Base-by-base conservation (phyloP, 1,139 yeast species). In the Protomyces gravidus region DNA sequence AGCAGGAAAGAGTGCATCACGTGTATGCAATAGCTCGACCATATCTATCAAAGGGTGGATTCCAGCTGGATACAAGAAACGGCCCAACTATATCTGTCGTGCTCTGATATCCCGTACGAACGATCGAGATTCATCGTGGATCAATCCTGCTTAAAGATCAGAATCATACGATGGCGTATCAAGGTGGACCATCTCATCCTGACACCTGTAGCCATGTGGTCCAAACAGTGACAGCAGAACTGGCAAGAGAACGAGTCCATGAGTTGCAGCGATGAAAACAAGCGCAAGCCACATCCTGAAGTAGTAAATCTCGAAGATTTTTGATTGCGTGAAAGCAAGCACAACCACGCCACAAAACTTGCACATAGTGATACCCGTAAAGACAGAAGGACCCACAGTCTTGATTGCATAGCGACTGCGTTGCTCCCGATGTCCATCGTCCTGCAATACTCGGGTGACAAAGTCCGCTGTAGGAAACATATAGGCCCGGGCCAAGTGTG, bases 231-330 rank as follows among this genome's bases (percentile, higher is more conserved):
- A 79, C 50, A 90, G 75, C 27, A 85, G 70, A 2, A 88, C 81
- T 0, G 98, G 98, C 55, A 90, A 75, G 61, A 90, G 80, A 45
- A 86, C 78, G 59, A 92, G 77, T 1, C 95, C 81, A 69, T 90
- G 97, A 0, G 85, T 65, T 0, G 90, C 83, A 1, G 96, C 95
- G 58, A 87, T 76, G 1, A 85, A 65, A 7, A 92, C 85, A 64
- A 92, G 76, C 0, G 89, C 76, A n/a, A 87, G 75, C 97, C 97
- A 92, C 97, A 92, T 89, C 63, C 96, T 74, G 77, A 92, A 92
- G 70, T 92, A 92, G 71, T 88, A 92, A 1, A 92, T 81, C 65
- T 89, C 95, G 70, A 90, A 92, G 36, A 92, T 90, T 71, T 86
- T 83, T 32, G 95, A 86, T 63, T 80, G 75, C 0, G 97, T 88